Base-by-base conservation (phyloP, 768 basidiomycete genomes). In the Tricholoma terreum region DNA sequence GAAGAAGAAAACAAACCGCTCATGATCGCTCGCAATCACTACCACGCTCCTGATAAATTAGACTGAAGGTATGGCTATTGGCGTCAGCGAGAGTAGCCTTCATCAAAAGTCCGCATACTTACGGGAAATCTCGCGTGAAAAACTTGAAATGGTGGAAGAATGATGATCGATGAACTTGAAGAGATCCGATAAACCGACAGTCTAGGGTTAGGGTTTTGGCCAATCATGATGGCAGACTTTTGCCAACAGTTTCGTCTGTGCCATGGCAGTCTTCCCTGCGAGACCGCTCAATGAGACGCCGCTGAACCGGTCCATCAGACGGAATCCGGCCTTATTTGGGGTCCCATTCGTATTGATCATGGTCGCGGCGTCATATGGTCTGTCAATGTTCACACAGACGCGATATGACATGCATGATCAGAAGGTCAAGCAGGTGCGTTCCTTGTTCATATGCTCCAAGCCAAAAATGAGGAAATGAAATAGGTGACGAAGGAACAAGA, bases 351-450 rank as follows among this genome's bases (percentile, higher is more conserved):
- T 98, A 7, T 67, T 89, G 63, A 77, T 94, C 61, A 89, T 97
- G 71, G 92, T 98, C 56, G 84, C 80, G 11, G 89, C 92, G 1
- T 94, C 91, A 15, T 98, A 89, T 67, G 93, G 86, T 6, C 74
- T 99, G 50, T 82, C 86, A 15, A 75, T 80, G 1, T 85, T 99
- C 67, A 94, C 94, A 0, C 91, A 94, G 70, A 95, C 91, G 27
- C 80, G 92, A 24, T 98, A 98, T 68, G 95, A 98, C 69, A 70
- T 91, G 59, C 89, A 95, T 30, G 86, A 90, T 67, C 83, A 88
- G 73, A 90, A 86, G 69, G 82, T 91, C 24, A 82, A 84, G 62
- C 81, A 84, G 75, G 88, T 88, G 58, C 54, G 79, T 56, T 22
- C 12, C 19, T 30, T 8, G 7, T 33, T 1, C 33, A 30, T 55